Evolutionary conservation across 257 asterid species (phyloP).

Genomic region (Perilla frutescens): DNA sequence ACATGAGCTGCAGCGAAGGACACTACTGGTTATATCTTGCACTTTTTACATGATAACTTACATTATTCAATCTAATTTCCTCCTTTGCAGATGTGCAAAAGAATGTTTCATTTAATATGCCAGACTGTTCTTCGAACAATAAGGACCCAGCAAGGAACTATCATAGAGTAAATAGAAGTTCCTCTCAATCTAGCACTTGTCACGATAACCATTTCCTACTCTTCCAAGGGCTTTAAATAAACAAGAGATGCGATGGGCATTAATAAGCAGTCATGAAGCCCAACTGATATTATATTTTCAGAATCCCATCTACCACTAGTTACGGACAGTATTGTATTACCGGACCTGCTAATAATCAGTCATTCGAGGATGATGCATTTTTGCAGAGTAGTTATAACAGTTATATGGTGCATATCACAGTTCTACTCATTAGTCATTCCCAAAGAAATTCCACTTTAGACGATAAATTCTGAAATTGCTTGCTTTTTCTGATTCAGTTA

Average conservation of each 20-base stretch:
- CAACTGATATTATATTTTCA: constrained; percentile 17
- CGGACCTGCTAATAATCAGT: not conserved
- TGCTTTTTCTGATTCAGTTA: not conserved
- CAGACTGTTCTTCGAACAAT: constrained; percentile 11
- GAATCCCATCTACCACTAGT: constrained; percentile 13
- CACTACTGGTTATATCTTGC: not conserved
- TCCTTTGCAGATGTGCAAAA: constrained; percentile 9
- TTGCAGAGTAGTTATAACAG: constrained; percentile 6
- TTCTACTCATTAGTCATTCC: constrained; percentile 24
- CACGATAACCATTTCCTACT: not conserved
- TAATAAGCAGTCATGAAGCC: not conserved
- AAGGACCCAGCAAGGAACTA: constrained; percentile 18
- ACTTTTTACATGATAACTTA: constrained; percentile 4
- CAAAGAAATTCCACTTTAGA: not conserved
- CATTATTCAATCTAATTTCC: not conserved
- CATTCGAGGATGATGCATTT: constrained; percentile 15
- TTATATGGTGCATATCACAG: not conserved
- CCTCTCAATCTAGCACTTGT: constrained; percentile 6
- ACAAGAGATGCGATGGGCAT: not conserved
- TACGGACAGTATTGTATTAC: not conserved
- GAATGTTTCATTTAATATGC: not conserved
- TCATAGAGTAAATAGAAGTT: constrained; percentile 11
- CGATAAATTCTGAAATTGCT: not conserved
- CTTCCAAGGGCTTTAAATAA: not conserved
- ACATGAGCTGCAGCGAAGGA: not conserved